Evolutionary conservation across 371 early-diverging fungal genomes (phyloP), one percentile per base, ranked within the genome.

Genomic region (Phascolomyces articulosus): DNA sequence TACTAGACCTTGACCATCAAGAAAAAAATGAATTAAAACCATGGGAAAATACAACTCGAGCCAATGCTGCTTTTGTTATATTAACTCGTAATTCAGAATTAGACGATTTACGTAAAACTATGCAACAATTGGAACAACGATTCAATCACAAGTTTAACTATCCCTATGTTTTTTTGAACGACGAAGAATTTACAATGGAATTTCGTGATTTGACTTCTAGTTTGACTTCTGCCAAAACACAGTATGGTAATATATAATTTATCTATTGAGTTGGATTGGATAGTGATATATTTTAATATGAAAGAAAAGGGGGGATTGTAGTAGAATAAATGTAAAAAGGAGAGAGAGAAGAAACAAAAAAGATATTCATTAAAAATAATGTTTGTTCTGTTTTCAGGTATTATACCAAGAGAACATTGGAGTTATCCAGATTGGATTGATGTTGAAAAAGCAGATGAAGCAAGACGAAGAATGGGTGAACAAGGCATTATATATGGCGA

Each of bases 101-200:
- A 20, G 68, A 87, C 23, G 87, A 83, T 10, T 84, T 96, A 55
- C 72, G 78, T 34, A 69, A 64, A 23, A 85, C 94, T 0, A 82
- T 98, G 67, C 82, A 77, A 23, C 85, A 90, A 70, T 77, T 95
- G 16, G 95, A 96, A 71, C 87, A 91, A 34, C 74, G 88, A 53
- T 95, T 96, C 73, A 97, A 97, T 72, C 79, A 74, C 58, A 79
- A 85, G 44, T 93, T 85, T 75, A 77, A 89, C 62, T 97, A 96
- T 65, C 96, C 96, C 0, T 97, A 95, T 71, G 92, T 97, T 20
- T 90, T 91, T 64, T 54, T 92, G 60, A 94, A 92, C 70, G 92
- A 97, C 60, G 83, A 79, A 31, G 90, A 90, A 9, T 97, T 96
- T 62, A 87, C 90, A 0, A 80, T 86, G 6, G 84, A 87, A 54